Evolutionary conservation across 768 basidiomycete genomes (phyloP).

Genomic region (Tulasnella sp.): DNA sequence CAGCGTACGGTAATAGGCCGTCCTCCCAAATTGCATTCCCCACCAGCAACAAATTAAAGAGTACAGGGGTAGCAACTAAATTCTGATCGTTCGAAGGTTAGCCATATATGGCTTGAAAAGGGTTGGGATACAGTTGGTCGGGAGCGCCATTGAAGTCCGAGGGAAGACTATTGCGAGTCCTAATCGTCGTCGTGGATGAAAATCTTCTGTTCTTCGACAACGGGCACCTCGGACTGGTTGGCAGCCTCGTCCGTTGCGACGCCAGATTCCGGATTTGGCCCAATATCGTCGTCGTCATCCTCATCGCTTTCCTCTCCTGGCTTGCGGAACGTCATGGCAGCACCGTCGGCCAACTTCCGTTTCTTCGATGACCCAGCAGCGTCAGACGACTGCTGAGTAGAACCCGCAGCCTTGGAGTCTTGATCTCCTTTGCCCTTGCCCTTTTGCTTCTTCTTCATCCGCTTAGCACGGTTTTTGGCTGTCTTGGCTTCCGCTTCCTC

Average conservation of each 20-base stretch:
- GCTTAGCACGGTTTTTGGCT: conserved; percentile 88
- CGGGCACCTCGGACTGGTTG: conserved; percentile 28
- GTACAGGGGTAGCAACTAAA: not conserved
- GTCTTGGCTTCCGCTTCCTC: conserved; percentile 80
- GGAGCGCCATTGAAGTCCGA: not conserved
- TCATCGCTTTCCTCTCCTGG: conserved; percentile 53
- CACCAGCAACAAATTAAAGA: not conserved
- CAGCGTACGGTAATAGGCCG: not conserved
- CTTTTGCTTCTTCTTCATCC: conserved; percentile 72
- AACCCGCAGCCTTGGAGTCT: not conserved
- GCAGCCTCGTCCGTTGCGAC: conserved; percentile 23
- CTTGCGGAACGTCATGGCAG: conserved; percentile 57
- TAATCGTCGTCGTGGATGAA: conserved; percentile 43
- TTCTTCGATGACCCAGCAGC: conserved; percentile 61
- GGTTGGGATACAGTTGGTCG: not conserved
- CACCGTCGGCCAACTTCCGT: conserved; percentile 72
- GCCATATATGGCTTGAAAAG: not conserved
- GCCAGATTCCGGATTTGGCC: conserved; percentile 10
- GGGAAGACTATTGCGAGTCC: not conserved
- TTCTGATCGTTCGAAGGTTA: not conserved
- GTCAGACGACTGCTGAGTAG: conserved; percentile 9
- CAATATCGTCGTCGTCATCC: conserved; percentile 35
- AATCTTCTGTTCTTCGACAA: conserved; percentile 37
- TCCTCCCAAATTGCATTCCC: not conserved
- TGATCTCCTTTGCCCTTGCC: conserved; percentile 1